Base-by-base conservation (phyloP, 2,329 filamentous ascomycete species). In the Aspergillus carbonarius region DNA sequence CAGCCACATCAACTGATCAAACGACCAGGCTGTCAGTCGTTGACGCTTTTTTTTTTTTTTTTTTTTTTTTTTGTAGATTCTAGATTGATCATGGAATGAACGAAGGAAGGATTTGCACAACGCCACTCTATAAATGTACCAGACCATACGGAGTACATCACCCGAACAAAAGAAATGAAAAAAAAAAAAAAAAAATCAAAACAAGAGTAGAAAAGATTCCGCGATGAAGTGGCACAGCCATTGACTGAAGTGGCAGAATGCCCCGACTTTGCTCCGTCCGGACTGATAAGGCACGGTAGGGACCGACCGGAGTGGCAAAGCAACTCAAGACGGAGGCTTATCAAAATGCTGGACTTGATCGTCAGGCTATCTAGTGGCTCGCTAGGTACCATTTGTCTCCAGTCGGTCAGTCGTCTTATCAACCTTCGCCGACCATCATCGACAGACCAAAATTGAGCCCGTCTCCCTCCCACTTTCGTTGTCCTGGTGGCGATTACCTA, bases 71-170 rank as follows among this genome's bases (percentile, higher is more conserved):
- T n/a, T 10, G 42, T 39, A 9, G n/a, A 42, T 54, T 54, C 51
- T 54, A 54, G 51, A 54, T 32, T 25, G n/a, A 34, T 42, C 10
- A 54, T 54, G 37, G 51, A 54, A 54, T 32, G 30, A 10, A 37
- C 35, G 18, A 13, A 13, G 18, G 39, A 42, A 42, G 39, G 39
- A 42, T n/a, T 44, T 12, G 3, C 48, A n/a, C 25, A 18, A 42
- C 51, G 51, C 37, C 51, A 32, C 27, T 44, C 34, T 54, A 48
- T 48, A 30, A 48, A 30, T 44, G 51, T 42, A 40, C 44, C 51
- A 42, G 6, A 30, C 12, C 51, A 23, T 18, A 42, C 35, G n/a
- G n/a, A n/a, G n/a, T n/a, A 47, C 15, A 47, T 47, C 23, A 15
- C 25, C 42, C 13, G 20, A 15, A 42, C 39, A 23, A 13, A 5